phyloP scores from a whole-genome alignment of 1,284 basidiomycete genomes.

The Ceratobasidium sp. region DNA sequence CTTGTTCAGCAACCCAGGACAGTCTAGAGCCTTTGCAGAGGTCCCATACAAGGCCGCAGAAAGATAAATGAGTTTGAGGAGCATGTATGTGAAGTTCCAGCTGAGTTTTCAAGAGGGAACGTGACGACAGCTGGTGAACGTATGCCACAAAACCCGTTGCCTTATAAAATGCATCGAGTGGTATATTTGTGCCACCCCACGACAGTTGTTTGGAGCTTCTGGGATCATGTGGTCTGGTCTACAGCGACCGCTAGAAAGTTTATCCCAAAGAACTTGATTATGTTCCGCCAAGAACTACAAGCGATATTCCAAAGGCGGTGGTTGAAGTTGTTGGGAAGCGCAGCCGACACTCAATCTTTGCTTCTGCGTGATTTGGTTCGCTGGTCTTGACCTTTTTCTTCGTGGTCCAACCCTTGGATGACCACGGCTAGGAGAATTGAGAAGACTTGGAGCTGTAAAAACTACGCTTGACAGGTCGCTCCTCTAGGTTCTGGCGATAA shows the following conservation, averaged over 20 bases:
- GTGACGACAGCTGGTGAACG: not conserved
- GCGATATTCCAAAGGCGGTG: not conserved
- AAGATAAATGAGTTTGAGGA: not conserved
- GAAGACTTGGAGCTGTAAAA: not conserved
- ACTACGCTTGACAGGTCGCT: too few species aligned
- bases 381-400: not conserved
- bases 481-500: too few species aligned
- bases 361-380: not conserved
- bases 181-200: not conserved
- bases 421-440: not conserved
- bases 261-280: not conserved
- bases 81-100: not conserved
- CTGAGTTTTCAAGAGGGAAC: not conserved
- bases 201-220: not conserved
- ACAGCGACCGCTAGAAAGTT: not conserved
- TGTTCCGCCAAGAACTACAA: not conserved
- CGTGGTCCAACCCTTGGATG: not conserved
- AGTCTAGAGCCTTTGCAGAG: slow-evolving; percentile 15
- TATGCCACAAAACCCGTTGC: not conserved
- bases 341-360: not conserved
- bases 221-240: not conserved
- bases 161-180: too few species aligned
- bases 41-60: not conserved
- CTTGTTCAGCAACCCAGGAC: slow-evolving; percentile 11
- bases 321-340: not conserved